Evolutionary conservation across 169 alveolate species (phyloP).

Genomic region (Plasmodium falciparum): DNA sequence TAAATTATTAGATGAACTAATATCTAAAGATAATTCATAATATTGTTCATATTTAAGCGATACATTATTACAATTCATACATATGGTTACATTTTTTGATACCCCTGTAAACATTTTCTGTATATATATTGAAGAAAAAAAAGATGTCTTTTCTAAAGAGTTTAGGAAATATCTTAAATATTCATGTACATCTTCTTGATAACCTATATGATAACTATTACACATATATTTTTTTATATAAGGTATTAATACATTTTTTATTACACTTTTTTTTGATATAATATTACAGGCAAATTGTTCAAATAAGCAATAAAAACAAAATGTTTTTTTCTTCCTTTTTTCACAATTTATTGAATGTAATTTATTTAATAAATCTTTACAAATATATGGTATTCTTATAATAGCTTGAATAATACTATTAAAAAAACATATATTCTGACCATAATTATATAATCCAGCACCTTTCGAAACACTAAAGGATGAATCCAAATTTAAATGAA

Average conservation of each 20-base stretch:
- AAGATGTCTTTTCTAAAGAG: constrained; percentile 80
- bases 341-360: constrained; percentile 78
- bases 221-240: constrained; percentile 81
- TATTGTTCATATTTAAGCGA: constrained; percentile 84
- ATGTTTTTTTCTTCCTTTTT: constrained; percentile 59
- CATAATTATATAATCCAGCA: constrained; percentile 85
- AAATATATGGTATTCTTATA: constrained; percentile 81
- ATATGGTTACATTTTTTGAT: constrained; percentile 47
- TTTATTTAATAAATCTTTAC: constrained; percentile 79
- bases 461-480: constrained; percentile 76
- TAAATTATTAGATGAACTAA: constrained; percentile 77
- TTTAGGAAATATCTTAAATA: constrained; percentile 81
- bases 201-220: constrained; percentile 79
- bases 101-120: constrained; percentile 70
- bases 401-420: constrained; percentile 84
- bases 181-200: constrained; percentile 84
- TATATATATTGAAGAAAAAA: constrained; percentile 41
- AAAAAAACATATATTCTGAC: constrained; percentile 85
- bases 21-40: constrained; percentile 83
- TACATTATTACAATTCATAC: constrained; percentile 77
- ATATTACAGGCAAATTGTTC: constrained; percentile 79
- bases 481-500: constrained; percentile 43
- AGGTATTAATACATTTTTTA: constrained; percentile 76
- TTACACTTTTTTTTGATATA: constrained; percentile 58
- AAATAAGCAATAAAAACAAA: constrained; percentile 82